Percentiles rank a stretch among this genome's conserved stretches.
Conservation (phyloP, 768 basidiomycete species). For the Leccinum disarticulatum region DNA sequence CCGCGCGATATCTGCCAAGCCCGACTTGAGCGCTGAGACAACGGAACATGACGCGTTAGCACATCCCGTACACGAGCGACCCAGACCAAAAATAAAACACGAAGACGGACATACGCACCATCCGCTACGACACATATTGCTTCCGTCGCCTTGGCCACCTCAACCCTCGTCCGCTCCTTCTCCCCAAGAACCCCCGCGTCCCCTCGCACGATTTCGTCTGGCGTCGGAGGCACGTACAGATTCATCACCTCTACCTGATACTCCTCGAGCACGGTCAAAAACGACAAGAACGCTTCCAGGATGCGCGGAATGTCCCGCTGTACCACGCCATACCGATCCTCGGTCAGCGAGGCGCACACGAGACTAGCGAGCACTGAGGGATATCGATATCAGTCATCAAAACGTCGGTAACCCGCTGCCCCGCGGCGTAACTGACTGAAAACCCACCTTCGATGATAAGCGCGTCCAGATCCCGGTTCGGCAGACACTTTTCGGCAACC, state of each 20-base stretch:
- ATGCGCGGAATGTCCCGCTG: constrained; percentile 84
- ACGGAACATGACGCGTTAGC: neutral
- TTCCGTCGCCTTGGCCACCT: constrained; percentile 57
- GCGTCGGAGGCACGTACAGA: constrained; percentile 37
- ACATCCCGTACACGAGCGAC: neutral
- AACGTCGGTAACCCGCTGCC: neutral
- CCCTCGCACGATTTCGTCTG: constrained; percentile 32
- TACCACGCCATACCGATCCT: constrained; percentile 81
- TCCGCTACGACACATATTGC: constrained; percentile 53
- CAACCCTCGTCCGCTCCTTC: constrained; percentile 41
- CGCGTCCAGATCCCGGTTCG: constrained; percentile 61
- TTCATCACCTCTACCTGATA: constrained; percentile 55
- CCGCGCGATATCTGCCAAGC: constrained; percentile 60
- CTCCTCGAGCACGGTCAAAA: constrained; percentile 64
- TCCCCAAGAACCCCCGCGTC: constrained; percentile 36
- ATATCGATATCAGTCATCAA: neutral
- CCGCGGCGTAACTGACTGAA: neutral
- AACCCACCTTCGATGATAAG: constrained; percentile 59
- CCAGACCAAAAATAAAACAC: neutral
- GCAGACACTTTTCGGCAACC: constrained; percentile 53
- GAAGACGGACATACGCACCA: constrained; percentile 46
- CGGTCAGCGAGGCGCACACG: constrained; percentile 68
- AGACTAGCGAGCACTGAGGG: constrained; percentile 56
- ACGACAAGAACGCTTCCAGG: constrained; percentile 71
- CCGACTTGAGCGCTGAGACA: constrained; percentile 56